phyloP scores from a whole-genome alignment of 805 yeast genomes.

The Candida morakotiae region DNA sequence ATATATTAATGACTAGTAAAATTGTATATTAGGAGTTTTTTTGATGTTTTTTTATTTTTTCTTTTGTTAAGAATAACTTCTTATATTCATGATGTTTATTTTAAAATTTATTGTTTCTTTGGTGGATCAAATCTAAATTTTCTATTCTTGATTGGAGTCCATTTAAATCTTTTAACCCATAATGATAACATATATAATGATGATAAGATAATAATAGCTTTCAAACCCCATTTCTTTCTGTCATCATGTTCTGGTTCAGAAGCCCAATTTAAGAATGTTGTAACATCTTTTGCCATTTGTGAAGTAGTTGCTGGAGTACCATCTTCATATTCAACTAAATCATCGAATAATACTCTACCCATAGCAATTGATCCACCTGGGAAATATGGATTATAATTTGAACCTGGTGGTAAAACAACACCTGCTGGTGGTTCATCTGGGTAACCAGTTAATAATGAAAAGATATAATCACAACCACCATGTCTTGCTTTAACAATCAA shows the following conservation, averaged over 20 bases:
- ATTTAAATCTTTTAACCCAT: slow-evolving; percentile 96
- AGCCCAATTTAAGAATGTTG: slow-evolving; percentile 96
- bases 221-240: slow-evolving; percentile 93
- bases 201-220: slow-evolving; percentile 79
- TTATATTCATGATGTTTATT: too few relatives aligned
- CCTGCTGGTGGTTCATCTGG: slow-evolving; percentile 99
- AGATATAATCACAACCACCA: slow-evolving; percentile 95
- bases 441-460: slow-evolving; percentile 93
- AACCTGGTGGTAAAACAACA: slow-evolving; percentile 85
- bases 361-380: slow-evolving; percentile 99
- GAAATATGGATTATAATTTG: slow-evolving; percentile 99
- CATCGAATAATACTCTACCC: slow-evolving; percentile 98
- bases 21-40: too few relatives aligned
- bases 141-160: slow-evolving; percentile 95
- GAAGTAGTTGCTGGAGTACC: slow-evolving; percentile 98
- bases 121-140: slow-evolving; percentile 92
- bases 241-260: slow-evolving; percentile 98
- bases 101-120: slow-evolving; percentile 45
- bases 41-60: too few relatives aligned
- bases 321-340: slow-evolving; percentile 95
- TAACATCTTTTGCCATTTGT: slow-evolving; percentile 99
- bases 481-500: slow-evolving; percentile 98
- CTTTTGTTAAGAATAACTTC: too few relatives aligned
- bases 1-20: neutral
- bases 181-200: slow-evolving; percentile 77